These are phyloP conservation scores for Trypanosoma avium DNA, from an alignment of 208 protist species.

Conservation along the genomic window DNA sequence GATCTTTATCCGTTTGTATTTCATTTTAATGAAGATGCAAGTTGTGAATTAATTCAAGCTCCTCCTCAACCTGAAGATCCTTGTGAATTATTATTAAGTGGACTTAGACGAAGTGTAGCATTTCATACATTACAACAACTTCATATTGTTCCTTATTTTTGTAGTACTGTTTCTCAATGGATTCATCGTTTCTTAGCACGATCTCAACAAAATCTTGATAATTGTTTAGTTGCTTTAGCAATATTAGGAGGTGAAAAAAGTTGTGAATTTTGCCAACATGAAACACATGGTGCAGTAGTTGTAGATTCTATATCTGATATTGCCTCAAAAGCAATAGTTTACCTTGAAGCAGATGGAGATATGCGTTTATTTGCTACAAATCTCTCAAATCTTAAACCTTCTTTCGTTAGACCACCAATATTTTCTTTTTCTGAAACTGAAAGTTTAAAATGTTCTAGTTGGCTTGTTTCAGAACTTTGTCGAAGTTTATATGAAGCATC, in stretches of 20 bases:
- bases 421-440: slow-evolving; percentile 50
- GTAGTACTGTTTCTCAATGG: slow-evolving; percentile 57
- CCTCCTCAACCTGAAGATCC: slow-evolving; percentile 53
- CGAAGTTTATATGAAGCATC: slow-evolving; percentile 62
- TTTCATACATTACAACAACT: slow-evolving; percentile 78
- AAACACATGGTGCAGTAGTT: slow-evolving; percentile 81
- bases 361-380: slow-evolving; percentile 67
- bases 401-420: slow-evolving; percentile 77
- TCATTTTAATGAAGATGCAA: slow-evolving; percentile 88
- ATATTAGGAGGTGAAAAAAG: slow-evolving; percentile 84
- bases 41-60: slow-evolving; percentile 76
- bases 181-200: slow-evolving; percentile 62
- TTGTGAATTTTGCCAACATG: slow-evolving; percentile 78
- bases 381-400: slow-evolving; percentile 63
- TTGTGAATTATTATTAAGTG: slow-evolving; percentile 47
- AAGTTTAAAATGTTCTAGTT: slow-evolving; percentile 45
- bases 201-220: slow-evolving; percentile 64
- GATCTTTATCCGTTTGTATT: slow-evolving; percentile 87
- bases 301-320: slow-evolving; percentile 73
- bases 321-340: slow-evolving; percentile 63
- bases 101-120: slow-evolving; percentile 65
- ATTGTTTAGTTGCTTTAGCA: slow-evolving; percentile 70
- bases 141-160: slow-evolving; percentile 67
- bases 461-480: slow-evolving; percentile 60
- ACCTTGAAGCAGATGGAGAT: slow-evolving; percentile 72